Conservation (phyloP, 2,329 filamentous ascomycete genomes). For the Fusarium liriodendri region DNA sequence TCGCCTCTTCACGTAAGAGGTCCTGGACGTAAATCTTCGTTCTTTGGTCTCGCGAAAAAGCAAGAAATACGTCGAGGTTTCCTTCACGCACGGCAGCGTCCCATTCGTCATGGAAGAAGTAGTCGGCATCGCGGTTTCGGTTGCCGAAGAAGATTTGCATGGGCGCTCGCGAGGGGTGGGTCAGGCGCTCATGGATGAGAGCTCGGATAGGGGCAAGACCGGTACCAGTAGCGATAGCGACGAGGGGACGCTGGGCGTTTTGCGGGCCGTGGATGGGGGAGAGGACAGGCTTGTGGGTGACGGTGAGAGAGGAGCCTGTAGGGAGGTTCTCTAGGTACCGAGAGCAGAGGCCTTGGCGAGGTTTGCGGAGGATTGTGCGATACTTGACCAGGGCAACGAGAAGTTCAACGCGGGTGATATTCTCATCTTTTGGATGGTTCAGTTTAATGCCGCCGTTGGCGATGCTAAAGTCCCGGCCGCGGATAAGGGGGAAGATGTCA, state of each 20-base stretch:
- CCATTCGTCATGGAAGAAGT: constrained; percentile 87
- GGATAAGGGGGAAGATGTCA: constrained; percentile 81
- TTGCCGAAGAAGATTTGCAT: constrained; percentile 85
- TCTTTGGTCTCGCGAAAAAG: constrained; percentile 61
- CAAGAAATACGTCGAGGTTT: constrained; percentile 52
- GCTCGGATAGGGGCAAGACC: constrained; percentile 87
- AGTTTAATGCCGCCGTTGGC: constrained; percentile 73
- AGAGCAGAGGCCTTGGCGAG: constrained; percentile 89
- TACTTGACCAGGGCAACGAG: constrained; percentile 92
- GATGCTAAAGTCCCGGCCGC: constrained; percentile 94
- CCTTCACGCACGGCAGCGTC: constrained; percentile 37
- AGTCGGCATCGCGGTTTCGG: constrained; percentile 80
- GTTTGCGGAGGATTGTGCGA: constrained; percentile 84
- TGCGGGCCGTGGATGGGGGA: constrained; percentile 54
- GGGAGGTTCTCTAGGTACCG: constrained; percentile 79
- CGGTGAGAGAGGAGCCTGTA: constrained; percentile 66
- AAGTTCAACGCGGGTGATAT: constrained; percentile 71
- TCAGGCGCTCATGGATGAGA: constrained; percentile 79
- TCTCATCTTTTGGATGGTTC: constrained; percentile 38
- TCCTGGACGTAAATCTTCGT: constrained; percentile 69
- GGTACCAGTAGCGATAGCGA: constrained; percentile 87
- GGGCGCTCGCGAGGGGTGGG: constrained; percentile 45
- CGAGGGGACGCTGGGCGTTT: constrained; percentile 64
- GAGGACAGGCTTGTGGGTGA: constrained; percentile 66
- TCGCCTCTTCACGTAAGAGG: constrained; percentile 58